phyloP scores from a whole-genome alignment of 1,139 yeast species.

The Sugiyamaella xylanicola region DNA sequence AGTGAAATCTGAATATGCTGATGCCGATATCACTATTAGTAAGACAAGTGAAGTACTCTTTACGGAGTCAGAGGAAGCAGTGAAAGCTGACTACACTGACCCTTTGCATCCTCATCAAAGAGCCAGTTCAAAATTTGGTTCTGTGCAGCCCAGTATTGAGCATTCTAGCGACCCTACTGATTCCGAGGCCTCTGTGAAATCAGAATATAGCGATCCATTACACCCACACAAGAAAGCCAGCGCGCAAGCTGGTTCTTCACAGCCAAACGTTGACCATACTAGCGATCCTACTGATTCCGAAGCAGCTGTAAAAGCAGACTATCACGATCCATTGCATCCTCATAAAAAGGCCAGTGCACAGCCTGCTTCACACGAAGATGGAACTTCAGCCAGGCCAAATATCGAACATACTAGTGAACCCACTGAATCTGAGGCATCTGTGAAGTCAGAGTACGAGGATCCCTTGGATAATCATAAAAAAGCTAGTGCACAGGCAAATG shows the following conservation, averaged over 20 bases:
- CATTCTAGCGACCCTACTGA: constrained; percentile 22
- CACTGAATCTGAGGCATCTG: constrained; percentile 29
- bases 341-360: constrained; percentile 20
- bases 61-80: constrained; percentile 29
- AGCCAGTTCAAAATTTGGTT: constrained; percentile 17
- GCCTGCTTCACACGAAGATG: too few species aligned
- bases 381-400: not conserved
- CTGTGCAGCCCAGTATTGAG: not conserved
- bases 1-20: constrained; percentile 25
- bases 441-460: constrained; percentile 22
- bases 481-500: not conserved
- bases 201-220: constrained; percentile 18
- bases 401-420: not conserved
- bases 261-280: constrained; percentile 14
- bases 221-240: constrained; percentile 23
- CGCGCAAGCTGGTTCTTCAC: not conserved
- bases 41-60: not conserved
- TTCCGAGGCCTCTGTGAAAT: constrained; percentile 27
- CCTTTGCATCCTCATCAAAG: constrained; percentile 23
- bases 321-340: constrained; percentile 17
- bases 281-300: constrained; percentile 26
- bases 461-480: constrained; percentile 22
- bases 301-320: constrained; percentile 27
- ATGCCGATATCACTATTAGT: constrained; percentile 23
- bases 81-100: constrained; percentile 23